Percentiles rank a stretch among this genome's conserved stretches.
Evolutionary conservation across 148 eudicot genomes (phyloP).

Genomic region (Cornus controversa): DNA sequence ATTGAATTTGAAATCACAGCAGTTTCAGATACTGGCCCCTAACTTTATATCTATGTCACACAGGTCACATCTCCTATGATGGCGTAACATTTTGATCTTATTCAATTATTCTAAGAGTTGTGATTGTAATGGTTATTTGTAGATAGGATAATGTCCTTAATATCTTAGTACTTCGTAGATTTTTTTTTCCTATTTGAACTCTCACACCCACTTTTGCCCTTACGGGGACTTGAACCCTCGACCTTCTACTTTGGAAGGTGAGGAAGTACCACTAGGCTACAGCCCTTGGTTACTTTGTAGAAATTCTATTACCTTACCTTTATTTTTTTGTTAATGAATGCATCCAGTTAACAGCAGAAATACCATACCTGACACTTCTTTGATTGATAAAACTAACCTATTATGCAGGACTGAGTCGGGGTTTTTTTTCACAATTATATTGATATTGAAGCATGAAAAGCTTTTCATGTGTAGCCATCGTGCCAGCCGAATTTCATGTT

Average conservation of each 20-base stretch:
- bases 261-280: too few species aligned
- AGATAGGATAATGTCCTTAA: not conserved
- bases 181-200: not conserved
- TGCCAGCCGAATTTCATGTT: not conserved
- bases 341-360: not conserved
- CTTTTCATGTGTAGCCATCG: conserved; percentile 2
- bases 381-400: not conserved
- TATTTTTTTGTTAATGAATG: not conserved
- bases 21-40: not conserved
- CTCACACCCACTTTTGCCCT: too few species aligned
- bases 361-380: not conserved
- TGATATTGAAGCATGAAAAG: not conserved
- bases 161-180: not conserved
- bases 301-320: not conserved
- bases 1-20: not conserved
- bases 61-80: not conserved
- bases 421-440: not conserved
- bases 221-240: too few species aligned
- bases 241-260: too few species aligned
- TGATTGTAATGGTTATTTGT: not conserved
- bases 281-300: too few species aligned
- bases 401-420: conserved; percentile 1
- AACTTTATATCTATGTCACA: not conserved
- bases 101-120: not conserved
- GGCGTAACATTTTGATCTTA: not conserved